phyloP scores from a whole-genome alignment of 768 basidiomycete species.

The Auriscalpium orientale region DNA sequence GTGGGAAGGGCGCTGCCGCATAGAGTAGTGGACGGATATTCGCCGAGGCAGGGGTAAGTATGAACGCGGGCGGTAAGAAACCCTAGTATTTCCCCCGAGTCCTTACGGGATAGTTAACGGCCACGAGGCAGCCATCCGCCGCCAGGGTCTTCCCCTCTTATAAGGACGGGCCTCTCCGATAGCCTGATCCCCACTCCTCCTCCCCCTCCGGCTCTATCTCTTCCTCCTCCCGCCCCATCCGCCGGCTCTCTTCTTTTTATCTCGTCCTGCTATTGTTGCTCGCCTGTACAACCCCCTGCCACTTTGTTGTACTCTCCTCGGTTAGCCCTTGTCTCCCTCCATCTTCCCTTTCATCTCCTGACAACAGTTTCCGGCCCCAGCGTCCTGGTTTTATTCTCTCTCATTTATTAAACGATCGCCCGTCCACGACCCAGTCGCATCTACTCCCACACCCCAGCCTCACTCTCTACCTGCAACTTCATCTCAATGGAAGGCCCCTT shows the following conservation, averaged over 20 bases:
- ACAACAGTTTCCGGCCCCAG: slow-evolving; percentile 5
- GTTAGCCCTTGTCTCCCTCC: slow-evolving; percentile 14
- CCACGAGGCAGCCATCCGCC: not conserved
- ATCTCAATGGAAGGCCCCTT: slow-evolving; percentile 40
- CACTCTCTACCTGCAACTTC: slow-evolving; percentile 7
- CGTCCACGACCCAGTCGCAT: slow-evolving; percentile 16
- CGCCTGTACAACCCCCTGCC: slow-evolving; percentile 28
- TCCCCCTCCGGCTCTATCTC: slow-evolving; percentile 10
- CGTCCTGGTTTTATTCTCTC: slow-evolving; percentile 15
- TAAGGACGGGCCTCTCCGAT: slow-evolving; percentile 2
- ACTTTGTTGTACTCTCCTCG: slow-evolving; percentile 24
- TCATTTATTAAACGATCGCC: slow-evolving; percentile 19
- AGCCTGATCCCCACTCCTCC: slow-evolving; percentile 14
- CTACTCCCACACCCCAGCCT: slow-evolving; percentile 4
- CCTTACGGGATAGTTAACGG: not conserved
- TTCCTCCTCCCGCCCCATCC: slow-evolving; percentile 16
- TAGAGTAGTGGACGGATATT: too few species aligned
- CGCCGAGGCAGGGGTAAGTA: too few species aligned
- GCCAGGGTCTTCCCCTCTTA: not conserved
- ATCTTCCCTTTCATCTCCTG: slow-evolving; percentile 9
- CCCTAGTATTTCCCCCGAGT: too few species aligned
- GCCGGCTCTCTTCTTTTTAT: slow-evolving; percentile 3
- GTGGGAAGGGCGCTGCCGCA: too few species aligned
- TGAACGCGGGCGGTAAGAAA: too few species aligned
- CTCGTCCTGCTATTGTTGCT: slow-evolving; percentile 2